Evolutionary conservation across 495 filamentous ascomycete genomes (phyloP), one percentile per base, ranked within the genome.

Genomic region (Trichodelitschia bisporula): DNA sequence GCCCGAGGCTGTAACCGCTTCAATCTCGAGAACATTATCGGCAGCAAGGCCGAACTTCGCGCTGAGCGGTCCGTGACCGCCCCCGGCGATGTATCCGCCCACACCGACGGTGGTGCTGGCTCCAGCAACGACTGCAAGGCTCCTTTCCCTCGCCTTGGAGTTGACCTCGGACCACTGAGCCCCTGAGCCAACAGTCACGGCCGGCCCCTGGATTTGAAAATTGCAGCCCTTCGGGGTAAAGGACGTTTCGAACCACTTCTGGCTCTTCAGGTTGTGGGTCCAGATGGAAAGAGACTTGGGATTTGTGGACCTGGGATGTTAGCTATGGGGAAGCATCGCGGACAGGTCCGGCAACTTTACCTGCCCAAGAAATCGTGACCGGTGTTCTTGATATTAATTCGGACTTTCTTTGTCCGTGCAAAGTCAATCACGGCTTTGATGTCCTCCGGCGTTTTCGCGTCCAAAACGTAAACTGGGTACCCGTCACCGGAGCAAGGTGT

Each of bases 291-390:
- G 14, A n/a, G n/a, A n/a, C n/a, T n/a, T n/a, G n/a, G n/a, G n/a
- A n/a, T n/a, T n/a, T n/a, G n/a, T n/a, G n/a, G n/a, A n/a, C n/a
- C n/a, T n/a, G n/a, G n/a, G n/a, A n/a, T n/a, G n/a, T n/a, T n/a
- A n/a, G n/a, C n/a, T n/a, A n/a, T n/a, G n/a, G n/a, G n/a, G n/a
- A n/a, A n/a, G n/a, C n/a, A n/a, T n/a, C n/a, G n/a, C n/a, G n/a
- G n/a, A n/a, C n/a, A n/a, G n/a, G n/a, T n/a, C n/a, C n/a, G n/a
- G n/a, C n/a, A n/a, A n/a, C n/a, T n/a, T n/a, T 9, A 29, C 15
- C 27, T 8, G 9, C 14, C 14, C 15, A 29, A 15, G 15, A 8
- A 45, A 23, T 62, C 53, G 32, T 56, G 49, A 8, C 43, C 43
- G n/a, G 34, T 39, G 26, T 40, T 43, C 32, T 43, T 43, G 34